These are phyloP conservation scores for Leccinum subspadiceum DNA, from an alignment of 1,284 basidiomycete species.

Conservation along the genomic window DNA sequence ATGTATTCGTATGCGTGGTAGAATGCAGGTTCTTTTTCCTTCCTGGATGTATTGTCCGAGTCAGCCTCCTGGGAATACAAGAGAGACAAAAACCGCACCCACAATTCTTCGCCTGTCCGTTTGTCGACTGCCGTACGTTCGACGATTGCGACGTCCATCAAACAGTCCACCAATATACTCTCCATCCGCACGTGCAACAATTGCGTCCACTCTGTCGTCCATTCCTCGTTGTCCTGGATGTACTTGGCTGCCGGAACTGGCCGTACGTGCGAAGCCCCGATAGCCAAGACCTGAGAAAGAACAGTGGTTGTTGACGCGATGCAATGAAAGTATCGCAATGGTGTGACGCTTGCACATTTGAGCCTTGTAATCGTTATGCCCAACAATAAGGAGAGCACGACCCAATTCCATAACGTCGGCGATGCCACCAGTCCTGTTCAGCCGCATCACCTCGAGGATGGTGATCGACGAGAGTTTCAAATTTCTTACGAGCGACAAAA, in stretches of 20 bases:
- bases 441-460: constrained; percentile 87
- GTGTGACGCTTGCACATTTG: constrained; percentile 73
- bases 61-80: constrained; percentile 2
- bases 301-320: constrained; percentile 39
- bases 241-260: constrained; percentile 65
- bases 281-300: constrained; percentile 63
- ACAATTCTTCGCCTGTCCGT: constrained; percentile 57
- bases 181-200: constrained; percentile 77
- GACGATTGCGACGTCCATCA: constrained; percentile 85
- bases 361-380: constrained; percentile 82
- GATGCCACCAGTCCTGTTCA: constrained; percentile 77
- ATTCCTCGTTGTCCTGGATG: constrained; percentile 50
- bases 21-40: constrained; percentile 91
- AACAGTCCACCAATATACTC: constrained; percentile 77
- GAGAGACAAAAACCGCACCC: constrained; percentile 27
- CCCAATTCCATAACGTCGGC: constrained; percentile 90
- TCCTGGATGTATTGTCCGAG: constrained; percentile 37
- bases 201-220: constrained; percentile 86
- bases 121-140: constrained; percentile 58
- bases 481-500: constrained; percentile 70
- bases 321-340: constrained; percentile 49
- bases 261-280: constrained; percentile 50
- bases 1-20: constrained; percentile 91
- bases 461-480: constrained; percentile 86
- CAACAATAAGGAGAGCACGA: constrained; percentile 77